phyloP scores from a whole-genome alignment of 805 yeast species.

The Priceomyces medius region DNA sequence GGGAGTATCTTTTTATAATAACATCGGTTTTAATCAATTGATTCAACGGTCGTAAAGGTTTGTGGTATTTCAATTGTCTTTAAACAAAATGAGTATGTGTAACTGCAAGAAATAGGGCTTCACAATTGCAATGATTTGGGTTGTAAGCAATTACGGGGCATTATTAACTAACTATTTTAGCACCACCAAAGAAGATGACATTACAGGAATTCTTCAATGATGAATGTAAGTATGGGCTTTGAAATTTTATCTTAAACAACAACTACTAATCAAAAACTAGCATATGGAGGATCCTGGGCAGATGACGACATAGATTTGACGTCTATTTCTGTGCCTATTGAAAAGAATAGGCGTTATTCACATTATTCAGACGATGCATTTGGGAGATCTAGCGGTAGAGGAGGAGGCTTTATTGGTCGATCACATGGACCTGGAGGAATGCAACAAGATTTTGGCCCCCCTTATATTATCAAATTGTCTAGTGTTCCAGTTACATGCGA shows the following conservation, averaged over 20 bases:
- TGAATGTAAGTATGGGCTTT: constrained; percentile 36
- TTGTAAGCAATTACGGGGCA: not conserved
- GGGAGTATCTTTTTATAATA: not conserved
- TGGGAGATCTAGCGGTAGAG: constrained; percentile 9
- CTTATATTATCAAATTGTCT: constrained; percentile 62
- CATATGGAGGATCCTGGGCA: constrained; percentile 49
- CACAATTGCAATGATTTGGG: not conserved
- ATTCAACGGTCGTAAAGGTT: constrained; percentile 1
- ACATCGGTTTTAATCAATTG: constrained; percentile 3
- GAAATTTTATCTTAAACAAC: not conserved
- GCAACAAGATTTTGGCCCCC: constrained; percentile 43
- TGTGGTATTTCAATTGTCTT: constrained; percentile 1
- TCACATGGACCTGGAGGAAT: constrained; percentile 7
- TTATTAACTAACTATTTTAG: constrained; percentile 19
- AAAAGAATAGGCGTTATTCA: constrained; percentile 20
- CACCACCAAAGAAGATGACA: constrained; percentile 46
- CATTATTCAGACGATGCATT: constrained; percentile 9
- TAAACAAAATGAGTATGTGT: constrained; percentile 14
- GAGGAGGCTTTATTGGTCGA: constrained; percentile 10
- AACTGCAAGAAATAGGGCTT: not conserved
- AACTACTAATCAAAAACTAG: constrained; percentile 23
- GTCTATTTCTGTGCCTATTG: constrained; percentile 46
- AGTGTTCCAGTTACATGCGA: constrained; percentile 58
- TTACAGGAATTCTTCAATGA: constrained; percentile 46
- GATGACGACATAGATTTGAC: constrained; percentile 46